phyloP scores from a whole-genome alignment of 495 filamentous ascomycete species.

The Copromyces sp. region DNA sequence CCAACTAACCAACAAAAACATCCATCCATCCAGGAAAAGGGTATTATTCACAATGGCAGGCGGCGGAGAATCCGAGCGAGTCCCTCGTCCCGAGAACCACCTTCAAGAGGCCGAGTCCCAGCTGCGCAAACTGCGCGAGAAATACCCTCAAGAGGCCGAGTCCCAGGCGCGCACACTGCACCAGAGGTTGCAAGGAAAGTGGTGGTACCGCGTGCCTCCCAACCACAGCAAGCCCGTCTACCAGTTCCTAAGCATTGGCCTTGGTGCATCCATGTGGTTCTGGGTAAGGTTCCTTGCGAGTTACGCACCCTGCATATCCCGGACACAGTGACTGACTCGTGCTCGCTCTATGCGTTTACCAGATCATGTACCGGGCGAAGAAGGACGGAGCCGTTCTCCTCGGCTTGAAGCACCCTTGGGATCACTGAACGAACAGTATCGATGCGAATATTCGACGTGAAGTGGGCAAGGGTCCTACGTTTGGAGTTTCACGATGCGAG shows the following conservation, averaged over 20 bases:
- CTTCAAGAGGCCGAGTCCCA: neutral
- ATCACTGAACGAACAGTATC: constrained; percentile 50
- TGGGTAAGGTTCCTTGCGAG: constrained; percentile 53
- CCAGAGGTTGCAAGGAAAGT: neutral
- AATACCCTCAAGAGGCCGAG: neutral
- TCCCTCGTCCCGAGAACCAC: neutral
- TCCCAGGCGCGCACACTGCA: constrained; percentile 3
- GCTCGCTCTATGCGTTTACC: neutral
- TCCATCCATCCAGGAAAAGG: neutral
- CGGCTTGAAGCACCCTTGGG: constrained; percentile 97
- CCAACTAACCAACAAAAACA: neutral
- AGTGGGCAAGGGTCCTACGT: neutral
- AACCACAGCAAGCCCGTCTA: constrained; percentile 62
- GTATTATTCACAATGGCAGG: neutral
- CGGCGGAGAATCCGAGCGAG: neutral
- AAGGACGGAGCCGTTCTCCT: constrained; percentile 80
- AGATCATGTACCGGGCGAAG: constrained; percentile 94
- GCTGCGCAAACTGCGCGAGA: neutral
- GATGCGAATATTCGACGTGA: neutral
- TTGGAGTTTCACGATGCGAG: neutral
- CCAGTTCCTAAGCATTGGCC: constrained; percentile 68
- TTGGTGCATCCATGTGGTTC: constrained; percentile 98
- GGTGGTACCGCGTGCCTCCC: neutral
- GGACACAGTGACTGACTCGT: neutral
- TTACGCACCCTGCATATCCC: neutral